Evolutionary conservation across 106 monocot genomes (phyloP), one percentile per base, ranked within the genome.

Genomic region (Triglochin maritima): DNA sequence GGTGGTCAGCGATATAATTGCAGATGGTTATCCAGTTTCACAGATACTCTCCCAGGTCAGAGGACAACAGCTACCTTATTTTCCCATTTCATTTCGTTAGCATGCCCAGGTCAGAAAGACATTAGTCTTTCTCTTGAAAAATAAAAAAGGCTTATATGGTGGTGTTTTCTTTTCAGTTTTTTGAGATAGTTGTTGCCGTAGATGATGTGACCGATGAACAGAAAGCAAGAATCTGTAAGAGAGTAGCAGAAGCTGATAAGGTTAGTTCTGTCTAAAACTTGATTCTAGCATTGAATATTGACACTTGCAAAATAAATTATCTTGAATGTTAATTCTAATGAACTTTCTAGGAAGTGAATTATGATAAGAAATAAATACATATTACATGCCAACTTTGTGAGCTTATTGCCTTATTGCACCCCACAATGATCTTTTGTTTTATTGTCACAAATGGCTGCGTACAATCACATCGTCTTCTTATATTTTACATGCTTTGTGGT

Each of bases 21-120:
- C 88, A 12, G 98, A 98, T 53, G 98, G 98, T 50, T 98, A 92
- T 79, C 98, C 98, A 15, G 92, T 86, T 65, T 88, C 92, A 54
- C 98, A 99, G 66, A 77, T 92, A 78, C 75, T 99, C 3, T 80
- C 60, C 74, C 84, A 89, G 86, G 98, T 92, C 17, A 57, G 29
- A 29, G 45, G n/a, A 48, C 13, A 44, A 9, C 4, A 55, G 10
- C 5, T 7, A 17, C 44, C 55, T 51, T 41, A 3, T 50, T 52
- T 52, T 53, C 12, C 12, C 53, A 53, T 3, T 3, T 53, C 53
- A 9, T 53, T 3, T 53, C 14, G 4, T 50, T 3, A 66, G 42
- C 50, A 41, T 52, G 67, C 49, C 53, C 29, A 29, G 29, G 29
- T 29, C 29, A 29, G 29, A 29, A 29, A 29, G 29, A 29, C 29